Evolutionary conservation across 345 rosid species (phyloP), one percentile per base, ranked within the genome.

Genomic region (Anastatica hierochuntica): DNA sequence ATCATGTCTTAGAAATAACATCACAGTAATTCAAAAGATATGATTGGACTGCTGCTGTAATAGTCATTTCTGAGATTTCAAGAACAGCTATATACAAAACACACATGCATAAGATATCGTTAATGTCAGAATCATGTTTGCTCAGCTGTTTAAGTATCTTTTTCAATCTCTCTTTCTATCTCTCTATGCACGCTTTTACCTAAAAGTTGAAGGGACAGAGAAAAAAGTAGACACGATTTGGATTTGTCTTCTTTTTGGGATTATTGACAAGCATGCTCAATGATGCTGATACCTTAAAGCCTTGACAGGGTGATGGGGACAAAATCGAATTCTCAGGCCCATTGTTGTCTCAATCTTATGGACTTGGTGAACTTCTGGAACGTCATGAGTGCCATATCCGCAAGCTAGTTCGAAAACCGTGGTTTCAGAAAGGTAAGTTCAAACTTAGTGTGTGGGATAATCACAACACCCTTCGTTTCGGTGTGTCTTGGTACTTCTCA

Each of bases 381-480:
- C 75, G 77, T 48, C 88, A 79, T 5, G 96, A 92, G 43, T 78
- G 88, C 41, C 84, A 81, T 46, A 83, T 87, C 57, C 88, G 88
- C 53, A 94, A 85, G 60, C 80, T 83, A 44, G 77, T 79, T 66
- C 80, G 96, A 13, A 88, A 76, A 64, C 82, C 95, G 9, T 92
- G 96, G 98, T 84, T 87, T 76, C 86, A 70, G 68, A 83, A 62
- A 83, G 96, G 98, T 84, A 79, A 20, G n/a, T n/a, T n/a, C n/a
- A n/a, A n/a, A n/a, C n/a, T n/a, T n/a, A n/a, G n/a, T n/a, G n/a
- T n/a, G n/a, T n/a, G n/a, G n/a, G n/a, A n/a, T n/a, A n/a, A n/a
- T n/a, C n/a, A n/a, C n/a, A n/a, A n/a, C n/a, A n/a, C n/a, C n/a
- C n/a, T n/a, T n/a, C n/a, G n/a, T n/a, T n/a, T n/a, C n/a, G n/a